Evolutionary conservation across 768 basidiomycete genomes (phyloP).

Genomic region (Leccinum pellstonianum): DNA sequence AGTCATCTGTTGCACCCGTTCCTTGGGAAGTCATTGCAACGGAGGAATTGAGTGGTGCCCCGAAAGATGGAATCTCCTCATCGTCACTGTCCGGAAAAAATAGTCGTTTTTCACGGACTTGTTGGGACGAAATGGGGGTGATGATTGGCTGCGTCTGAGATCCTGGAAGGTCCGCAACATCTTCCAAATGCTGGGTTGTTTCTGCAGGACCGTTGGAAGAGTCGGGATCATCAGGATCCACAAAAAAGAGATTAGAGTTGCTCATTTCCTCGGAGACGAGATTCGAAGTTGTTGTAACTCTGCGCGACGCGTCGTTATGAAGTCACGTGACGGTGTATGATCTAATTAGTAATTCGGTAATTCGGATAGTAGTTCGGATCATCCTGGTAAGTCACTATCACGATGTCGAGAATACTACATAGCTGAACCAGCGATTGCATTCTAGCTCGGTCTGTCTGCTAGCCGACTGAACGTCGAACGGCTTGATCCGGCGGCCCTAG

Average conservation of each 20-base stretch:
- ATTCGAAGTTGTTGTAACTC: not conserved
- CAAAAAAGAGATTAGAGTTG: constrained; percentile 49
- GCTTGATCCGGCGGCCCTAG: too few species aligned
- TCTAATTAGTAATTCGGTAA: not conserved
- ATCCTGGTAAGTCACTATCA: too few species aligned
- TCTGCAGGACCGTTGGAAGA: constrained; percentile 15
- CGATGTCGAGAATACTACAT: too few species aligned
- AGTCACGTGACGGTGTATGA: not conserved
- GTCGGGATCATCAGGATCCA: constrained; percentile 53
- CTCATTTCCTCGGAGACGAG: constrained; percentile 15
- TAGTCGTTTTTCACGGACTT: constrained; percentile 32
- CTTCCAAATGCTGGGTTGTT: constrained; percentile 9
- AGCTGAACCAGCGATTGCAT: too few species aligned
- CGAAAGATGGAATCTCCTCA: constrained; percentile 32
- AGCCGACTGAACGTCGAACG: too few species aligned
- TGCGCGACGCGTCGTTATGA: not conserved
- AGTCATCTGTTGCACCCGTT: constrained; percentile 34
- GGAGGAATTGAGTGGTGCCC: not conserved
- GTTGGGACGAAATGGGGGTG: constrained; percentile 7
- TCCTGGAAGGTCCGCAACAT: not conserved
- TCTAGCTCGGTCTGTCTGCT: too few species aligned
- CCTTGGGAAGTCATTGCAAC: constrained; percentile 26
- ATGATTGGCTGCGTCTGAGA: constrained; percentile 1
- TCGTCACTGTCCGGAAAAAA: constrained; percentile 47
- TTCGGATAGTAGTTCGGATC: too few species aligned